Percentiles rank a stretch among this genome's conserved stretches.
Conservation (phyloP, 2,329 filamentous ascomycete genomes). For the Coniochaeta sp. region DNA sequence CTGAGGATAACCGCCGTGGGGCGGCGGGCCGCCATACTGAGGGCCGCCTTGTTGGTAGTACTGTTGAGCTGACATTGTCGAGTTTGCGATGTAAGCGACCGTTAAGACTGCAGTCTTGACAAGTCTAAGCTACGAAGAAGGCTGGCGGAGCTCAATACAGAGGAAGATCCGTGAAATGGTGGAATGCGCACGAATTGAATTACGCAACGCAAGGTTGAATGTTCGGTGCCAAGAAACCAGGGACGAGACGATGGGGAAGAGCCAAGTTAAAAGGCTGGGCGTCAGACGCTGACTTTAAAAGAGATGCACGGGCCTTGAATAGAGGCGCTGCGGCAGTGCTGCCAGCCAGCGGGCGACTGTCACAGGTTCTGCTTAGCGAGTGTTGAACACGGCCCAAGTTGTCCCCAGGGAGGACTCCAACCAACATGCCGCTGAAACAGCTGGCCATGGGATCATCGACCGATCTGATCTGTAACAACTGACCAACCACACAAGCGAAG, state of each 20-base stretch:
- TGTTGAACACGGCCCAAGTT: neutral
- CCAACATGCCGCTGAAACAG: neutral
- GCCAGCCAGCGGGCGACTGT: neutral
- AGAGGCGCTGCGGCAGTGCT: too few species aligned
- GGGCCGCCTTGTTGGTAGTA: slow-evolving; percentile 29
- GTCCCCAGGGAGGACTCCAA: neutral
- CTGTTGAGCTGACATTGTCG: slow-evolving; percentile 24
- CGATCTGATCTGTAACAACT: too few species aligned
- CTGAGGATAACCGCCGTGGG: slow-evolving; percentile 28
- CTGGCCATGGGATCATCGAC: neutral
- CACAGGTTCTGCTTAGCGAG: neutral
- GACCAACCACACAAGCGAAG: neutral
- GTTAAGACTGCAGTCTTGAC: neutral
- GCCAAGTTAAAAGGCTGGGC: neutral
- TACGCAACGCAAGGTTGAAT: neutral
- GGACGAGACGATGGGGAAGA: neutral
- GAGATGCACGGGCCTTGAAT: neutral
- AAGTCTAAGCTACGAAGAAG: neutral
- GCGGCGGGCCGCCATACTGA: slow-evolving; percentile 13
- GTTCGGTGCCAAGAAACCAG: neutral
- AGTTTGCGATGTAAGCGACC: neutral
- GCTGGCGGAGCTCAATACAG: neutral
- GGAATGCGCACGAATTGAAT: neutral
- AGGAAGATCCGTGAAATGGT: neutral
- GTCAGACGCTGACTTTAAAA: neutral